A percentile compares a stretch with the other conserved stretches of the same genome.
Evolutionary conservation across 2,329 filamentous ascomycete genomes (phyloP).

Genomic region (Apiospora kogelbergensis): DNA sequence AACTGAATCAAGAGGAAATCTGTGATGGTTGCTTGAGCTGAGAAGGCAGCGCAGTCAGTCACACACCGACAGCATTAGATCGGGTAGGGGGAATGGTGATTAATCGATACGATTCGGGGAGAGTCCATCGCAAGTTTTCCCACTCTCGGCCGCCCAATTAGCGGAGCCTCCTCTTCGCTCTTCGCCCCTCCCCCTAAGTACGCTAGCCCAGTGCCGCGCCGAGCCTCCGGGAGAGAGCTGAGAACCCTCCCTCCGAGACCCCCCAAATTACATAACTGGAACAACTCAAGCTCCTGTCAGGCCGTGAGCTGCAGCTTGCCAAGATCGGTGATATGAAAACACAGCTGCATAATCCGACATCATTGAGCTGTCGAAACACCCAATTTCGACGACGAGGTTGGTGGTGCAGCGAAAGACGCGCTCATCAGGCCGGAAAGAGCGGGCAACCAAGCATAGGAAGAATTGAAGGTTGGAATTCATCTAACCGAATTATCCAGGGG

Average conservation of each 20-base stretch:
- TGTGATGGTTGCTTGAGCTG: background rate
- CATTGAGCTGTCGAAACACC: background rate
- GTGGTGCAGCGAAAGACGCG: no score
- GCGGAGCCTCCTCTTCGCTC: no score
- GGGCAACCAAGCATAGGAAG: background rate
- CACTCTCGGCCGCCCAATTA: conserved; percentile 1
- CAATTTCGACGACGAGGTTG: background rate
- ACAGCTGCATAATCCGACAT: background rate
- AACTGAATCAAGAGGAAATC: background rate
- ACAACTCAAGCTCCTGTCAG: background rate
- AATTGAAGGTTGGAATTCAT: background rate
- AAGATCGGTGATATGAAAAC: background rate
- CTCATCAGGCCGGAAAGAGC: no score
- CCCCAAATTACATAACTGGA: background rate
- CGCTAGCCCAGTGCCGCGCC: background rate
- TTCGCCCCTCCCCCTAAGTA: background rate
- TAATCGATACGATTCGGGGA: background rate
- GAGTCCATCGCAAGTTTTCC: background rate
- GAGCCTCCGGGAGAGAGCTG: background rate
- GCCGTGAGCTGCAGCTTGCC: background rate
- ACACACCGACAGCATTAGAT: background rate
- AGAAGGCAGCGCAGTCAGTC: background rate
- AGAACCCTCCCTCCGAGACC: background rate
- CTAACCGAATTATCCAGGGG: background rate
- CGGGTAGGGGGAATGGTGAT: background rate